phyloP scores from a whole-genome alignment of 2,329 filamentous ascomycete species.

The Claviceps monticola region DNA sequence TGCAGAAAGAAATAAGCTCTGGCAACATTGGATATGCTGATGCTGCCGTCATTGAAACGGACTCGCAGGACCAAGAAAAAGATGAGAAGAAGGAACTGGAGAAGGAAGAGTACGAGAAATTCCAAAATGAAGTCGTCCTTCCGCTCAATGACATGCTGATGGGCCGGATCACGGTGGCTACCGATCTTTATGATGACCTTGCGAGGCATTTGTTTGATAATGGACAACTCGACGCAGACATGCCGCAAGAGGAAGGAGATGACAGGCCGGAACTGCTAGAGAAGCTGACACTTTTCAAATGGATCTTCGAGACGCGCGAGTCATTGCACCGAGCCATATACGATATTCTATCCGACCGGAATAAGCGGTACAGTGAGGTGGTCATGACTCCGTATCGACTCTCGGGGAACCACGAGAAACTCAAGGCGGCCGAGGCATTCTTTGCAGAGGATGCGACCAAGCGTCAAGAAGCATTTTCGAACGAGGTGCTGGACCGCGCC shows the following conservation, averaged over 20 bases:
- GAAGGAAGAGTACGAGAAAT: conserved; percentile 70
- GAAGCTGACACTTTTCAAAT: conserved; percentile 87
- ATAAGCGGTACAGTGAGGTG: conserved; percentile 73
- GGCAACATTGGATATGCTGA: conserved; percentile 73
- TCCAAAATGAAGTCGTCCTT: conserved; percentile 70
- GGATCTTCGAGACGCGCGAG: conserved; percentile 94
- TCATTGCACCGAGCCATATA: conserved; percentile 72
- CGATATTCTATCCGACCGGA: conserved; percentile 71
- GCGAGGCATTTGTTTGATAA: conserved; percentile 59
- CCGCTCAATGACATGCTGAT: conserved; percentile 72
- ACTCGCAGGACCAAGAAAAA: conserved; percentile 57
- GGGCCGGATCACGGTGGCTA: conserved; percentile 58
- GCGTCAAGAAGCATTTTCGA: conserved; percentile 56
- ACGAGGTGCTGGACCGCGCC: conserved; percentile 57
- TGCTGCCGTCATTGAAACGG: conserved; percentile 67
- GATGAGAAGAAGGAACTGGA: conserved; percentile 56
- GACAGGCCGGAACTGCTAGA: conserved; percentile 89
- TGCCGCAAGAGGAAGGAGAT: conserved; percentile 87
- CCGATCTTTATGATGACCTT: conserved; percentile 64
- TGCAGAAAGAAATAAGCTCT: conserved; percentile 64
- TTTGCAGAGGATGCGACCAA: conserved; percentile 67
- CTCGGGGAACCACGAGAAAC: conserved; percentile 64
- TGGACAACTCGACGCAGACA: conserved; percentile 50
- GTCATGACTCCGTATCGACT: conserved; percentile 68
- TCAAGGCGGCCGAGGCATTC: conserved; percentile 65